These are phyloP conservation scores for Fusarium sp. DNA, from an alignment of 2,329 filamentous ascomycete species.

Conservation along the genomic window DNA sequence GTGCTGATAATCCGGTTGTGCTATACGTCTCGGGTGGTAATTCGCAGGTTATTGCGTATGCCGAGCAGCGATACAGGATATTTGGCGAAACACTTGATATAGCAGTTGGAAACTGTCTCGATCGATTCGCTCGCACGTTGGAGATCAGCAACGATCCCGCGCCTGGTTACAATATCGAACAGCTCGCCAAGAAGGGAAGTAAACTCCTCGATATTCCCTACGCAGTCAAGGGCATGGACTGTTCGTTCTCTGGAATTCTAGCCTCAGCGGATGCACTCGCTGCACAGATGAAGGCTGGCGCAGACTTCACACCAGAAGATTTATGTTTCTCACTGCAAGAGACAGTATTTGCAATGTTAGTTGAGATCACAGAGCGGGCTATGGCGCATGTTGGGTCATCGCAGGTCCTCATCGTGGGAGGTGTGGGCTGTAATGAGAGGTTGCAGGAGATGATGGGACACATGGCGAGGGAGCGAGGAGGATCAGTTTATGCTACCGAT, in stretches of 20 bases:
- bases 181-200: conserved; percentile 80
- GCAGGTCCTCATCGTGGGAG: conserved; percentile 94
- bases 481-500: conserved; percentile 93
- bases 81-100: conserved; percentile 98
- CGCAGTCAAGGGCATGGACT: conserved; percentile 98
- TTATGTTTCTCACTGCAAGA: conserved; percentile 96
- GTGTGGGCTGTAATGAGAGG: conserved; percentile 93
- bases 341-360: conserved; percentile 95
- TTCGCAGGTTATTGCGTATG: conserved; percentile 97
- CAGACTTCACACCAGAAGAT: conserved; percentile 81
- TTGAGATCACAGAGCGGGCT: conserved; percentile 97
- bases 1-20: conserved; percentile 90
- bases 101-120: conserved; percentile 96
- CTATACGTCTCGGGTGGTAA: conserved; percentile 96
- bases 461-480: conserved; percentile 90
- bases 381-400: conserved; percentile 96
- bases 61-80: conserved; percentile 92
- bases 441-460: conserved; percentile 98
- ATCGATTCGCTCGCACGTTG: conserved; percentile 92
- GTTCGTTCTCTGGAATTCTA: conserved; percentile 92
- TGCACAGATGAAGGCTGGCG: conserved; percentile 65
- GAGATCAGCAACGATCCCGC: conserved; percentile 95
- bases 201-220: conserved; percentile 90
- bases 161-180: conserved; percentile 97
- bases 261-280: conserved; percentile 85